Evolutionary conservation across 192 early-diverging fungal species (phyloP), one percentile per base, ranked within the genome.

Genomic region (Backusella macrospora): DNA sequence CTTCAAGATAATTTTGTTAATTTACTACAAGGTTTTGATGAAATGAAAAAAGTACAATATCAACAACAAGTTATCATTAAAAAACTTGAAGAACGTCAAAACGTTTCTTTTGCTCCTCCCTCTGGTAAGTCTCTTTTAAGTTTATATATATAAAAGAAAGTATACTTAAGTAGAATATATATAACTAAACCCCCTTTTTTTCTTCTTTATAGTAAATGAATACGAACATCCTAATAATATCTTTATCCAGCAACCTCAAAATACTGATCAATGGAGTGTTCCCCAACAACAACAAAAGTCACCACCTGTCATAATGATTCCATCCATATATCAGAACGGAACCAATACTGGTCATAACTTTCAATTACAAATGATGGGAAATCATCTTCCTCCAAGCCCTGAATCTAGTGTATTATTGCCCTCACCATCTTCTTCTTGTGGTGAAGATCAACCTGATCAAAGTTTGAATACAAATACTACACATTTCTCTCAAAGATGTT

Each of bases 1-100:
- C 39, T 73, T 6, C 72, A 73, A 66, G 72, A 73, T 1, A 66
- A 48, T 7, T 46, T 73, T 37, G 12, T n/a, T 34, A 39, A 59
- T 48, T 9, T 73, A 46, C 7, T 66, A 15, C 39, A 47, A 29
- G 45, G 42, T 7, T 65, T 73, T 23, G 59, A 73, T 29, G 64
- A 66, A 18, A 46, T 48, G 34, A 64, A 63, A 43, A 49, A 65
- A 40, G 45, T 73, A 8, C 72, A 73, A 37, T 38, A 21, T 8
- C 62, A 64, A n/a, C 72, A 73, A 44, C 55, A 72, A 12, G 12
- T 42, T 6, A 37, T 43, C 9, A 29, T 72, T 13, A 18, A 21
- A 15, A 55, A 63, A 62, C 39, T 72, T 5, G 52, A 59, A 4
- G 71, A 62, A 21, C 29, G 15, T 13, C 71, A 72, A 13, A 59